Base-by-base conservation (phyloP, 129 eudicot species). In the Flaveria trinervia region DNA sequence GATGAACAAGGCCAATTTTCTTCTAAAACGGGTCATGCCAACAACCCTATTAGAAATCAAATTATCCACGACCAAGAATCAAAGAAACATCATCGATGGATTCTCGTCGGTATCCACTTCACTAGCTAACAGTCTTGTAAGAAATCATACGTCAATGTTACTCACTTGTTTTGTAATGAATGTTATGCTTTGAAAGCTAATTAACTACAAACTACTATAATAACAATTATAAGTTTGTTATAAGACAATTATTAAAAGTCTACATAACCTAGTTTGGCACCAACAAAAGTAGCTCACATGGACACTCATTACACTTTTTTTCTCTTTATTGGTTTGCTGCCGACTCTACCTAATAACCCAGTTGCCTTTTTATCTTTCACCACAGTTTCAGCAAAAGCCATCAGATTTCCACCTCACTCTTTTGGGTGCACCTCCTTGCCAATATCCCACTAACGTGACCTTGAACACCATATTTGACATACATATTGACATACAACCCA, bases 271-370 rank as follows among this genome's bases (percentile, higher is more conserved):
- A 28, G 68, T 13, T 17, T 36, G 41, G n/a, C 60, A 12, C 16
- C 16, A 48, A 9, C 20, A 61, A 65, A 25, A 46, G 23, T 17
- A 30, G 22, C 64, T 39, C 73, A 39, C 71, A 65, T 72, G 73
- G 66, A 50, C n/a, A 13, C 26, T 61, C 14, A 0, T 77, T 68
- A 15, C 41, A 30, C 49, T 23, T 28, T 67, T 26, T 67, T 68
- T 16, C 56, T 55, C 48, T 67, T 18, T 52, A 76, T 50, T 15
- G 59, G 25, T 18, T 68, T 54, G 30, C 11, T 68, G 45, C 70
- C 61, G 45, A 48, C 72, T 74, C 79, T 36, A 76, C 50, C 39
- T 44, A 68, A 68, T 74, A 77, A 77, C 70, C 20, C 61, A 16
- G 49, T 59, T 15, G 82, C 66, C 22, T 54, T 77, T 77, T 77